Percentiles rank a stretch among this genome's conserved stretches.
These are phyloP conservation scores for Arachis stenosperma DNA, from an alignment of 306 rosid genomes.

Conservation along the genomic window DNA sequence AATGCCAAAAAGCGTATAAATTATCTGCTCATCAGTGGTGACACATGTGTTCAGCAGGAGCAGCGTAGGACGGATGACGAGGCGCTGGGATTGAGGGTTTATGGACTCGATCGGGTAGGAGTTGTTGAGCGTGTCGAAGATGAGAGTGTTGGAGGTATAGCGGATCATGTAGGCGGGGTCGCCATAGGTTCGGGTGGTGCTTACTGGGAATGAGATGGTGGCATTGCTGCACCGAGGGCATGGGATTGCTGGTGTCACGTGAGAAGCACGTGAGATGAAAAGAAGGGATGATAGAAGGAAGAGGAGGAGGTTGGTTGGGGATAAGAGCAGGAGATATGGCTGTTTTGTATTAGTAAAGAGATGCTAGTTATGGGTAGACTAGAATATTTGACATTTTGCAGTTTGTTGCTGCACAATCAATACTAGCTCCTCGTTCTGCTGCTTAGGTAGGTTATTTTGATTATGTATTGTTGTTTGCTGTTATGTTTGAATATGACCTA, in stretches of 20 bases:
- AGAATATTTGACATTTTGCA: constrained; percentile 81
- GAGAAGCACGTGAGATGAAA: constrained; percentile 39
- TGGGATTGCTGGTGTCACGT: constrained; percentile 20
- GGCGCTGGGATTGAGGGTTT: constrained; percentile 54
- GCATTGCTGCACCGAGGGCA: constrained; percentile 68
- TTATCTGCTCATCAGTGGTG: no score
- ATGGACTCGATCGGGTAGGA: constrained; percentile 69
- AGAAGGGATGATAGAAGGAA: constrained; percentile 40
- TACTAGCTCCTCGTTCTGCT: constrained; percentile 71
- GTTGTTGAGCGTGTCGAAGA: constrained; percentile 68
- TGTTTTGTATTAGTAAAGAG: constrained; percentile 79
- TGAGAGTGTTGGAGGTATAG: constrained; percentile 50
- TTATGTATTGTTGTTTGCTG: constrained; percentile 4
- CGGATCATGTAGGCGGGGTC: constrained; percentile 70
- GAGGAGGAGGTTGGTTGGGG: constrained; percentile 25
- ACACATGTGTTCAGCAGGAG: constrained; percentile 36
- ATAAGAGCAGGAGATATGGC: constrained; percentile 81
- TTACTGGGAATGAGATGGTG: constrained; percentile 70
- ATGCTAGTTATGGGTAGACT: constrained; percentile 82
- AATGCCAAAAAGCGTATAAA: no score
- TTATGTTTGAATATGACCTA: constrained; percentile 13
- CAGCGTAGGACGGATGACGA: constrained; percentile 59
- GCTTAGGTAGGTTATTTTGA: constrained; percentile 58
- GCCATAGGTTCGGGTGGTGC: constrained; percentile 63
- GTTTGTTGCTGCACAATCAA: constrained; percentile 83